A percentile compares a stretch with the other conserved stretches of the same genome.
These are phyloP conservation scores for Dacryopinax spathularia DNA, from an alignment of 768 basidiomycete species.

Conservation along the genomic window DNA sequence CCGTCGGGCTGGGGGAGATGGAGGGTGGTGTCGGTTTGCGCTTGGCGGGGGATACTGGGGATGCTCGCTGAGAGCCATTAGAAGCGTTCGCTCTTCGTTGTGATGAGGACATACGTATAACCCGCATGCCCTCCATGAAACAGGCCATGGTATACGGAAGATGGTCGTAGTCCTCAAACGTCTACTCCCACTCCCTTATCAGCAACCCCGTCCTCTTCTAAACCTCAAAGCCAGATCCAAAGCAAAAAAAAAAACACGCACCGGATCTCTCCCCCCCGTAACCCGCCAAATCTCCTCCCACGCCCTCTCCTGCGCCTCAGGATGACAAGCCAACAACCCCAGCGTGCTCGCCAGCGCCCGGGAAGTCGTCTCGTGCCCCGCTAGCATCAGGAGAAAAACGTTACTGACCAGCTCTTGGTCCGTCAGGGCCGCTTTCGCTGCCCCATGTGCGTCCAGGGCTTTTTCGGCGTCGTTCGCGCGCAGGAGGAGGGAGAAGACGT, in stretches of 20 bases:
- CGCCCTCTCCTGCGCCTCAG: slow-evolving; percentile 23
- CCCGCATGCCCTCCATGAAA: slow-evolving; percentile 22
- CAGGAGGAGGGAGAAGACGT: background rate
- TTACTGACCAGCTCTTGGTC: slow-evolving; percentile 10
- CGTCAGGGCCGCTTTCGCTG: background rate
- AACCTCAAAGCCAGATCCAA: too few relatives aligned
- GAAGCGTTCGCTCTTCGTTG: slow-evolving; percentile 18
- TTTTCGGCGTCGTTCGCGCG: background rate
- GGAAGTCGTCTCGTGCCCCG: slow-evolving; percentile 24
- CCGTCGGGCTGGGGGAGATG: slow-evolving; percentile 12
- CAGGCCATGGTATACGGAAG: slow-evolving; percentile 23
- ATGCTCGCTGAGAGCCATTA: background rate
- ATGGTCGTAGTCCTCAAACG: slow-evolving; percentile 19
- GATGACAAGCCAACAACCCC: slow-evolving; percentile 22
- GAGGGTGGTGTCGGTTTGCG: slow-evolving; percentile 19
- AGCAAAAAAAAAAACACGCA: slow-evolving; percentile 7
- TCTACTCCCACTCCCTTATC: background rate
- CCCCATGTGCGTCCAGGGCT: too few relatives aligned
- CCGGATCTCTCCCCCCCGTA: slow-evolving; percentile 16
- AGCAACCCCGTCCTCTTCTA: too few relatives aligned
- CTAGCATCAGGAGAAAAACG: slow-evolving; percentile 12
- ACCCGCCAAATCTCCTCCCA: slow-evolving; percentile 21
- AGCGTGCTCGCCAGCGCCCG: slow-evolving; percentile 23
- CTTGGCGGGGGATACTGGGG: slow-evolving; percentile 20
- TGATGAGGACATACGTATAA: slow-evolving; percentile 21